A percentile compares a stretch with the other conserved stretches of the same genome.
Evolutionary conservation across 495 filamentous ascomycete species (phyloP).

Genomic region (Parmelia sp.): DNA sequence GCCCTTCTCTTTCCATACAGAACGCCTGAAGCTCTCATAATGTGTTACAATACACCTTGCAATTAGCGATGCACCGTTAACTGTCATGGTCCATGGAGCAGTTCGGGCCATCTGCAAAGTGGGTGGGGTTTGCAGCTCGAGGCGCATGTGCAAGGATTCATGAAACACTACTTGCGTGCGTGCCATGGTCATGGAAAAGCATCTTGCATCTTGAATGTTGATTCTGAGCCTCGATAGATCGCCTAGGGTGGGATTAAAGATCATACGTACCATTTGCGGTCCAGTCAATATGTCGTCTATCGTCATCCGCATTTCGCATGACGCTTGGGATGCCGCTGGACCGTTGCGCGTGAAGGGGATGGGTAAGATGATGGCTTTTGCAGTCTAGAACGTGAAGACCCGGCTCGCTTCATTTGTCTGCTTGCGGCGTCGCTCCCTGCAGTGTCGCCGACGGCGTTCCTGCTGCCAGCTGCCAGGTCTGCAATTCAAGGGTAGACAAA

Average conservation of each 20-base stretch:
- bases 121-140: constrained; percentile 3
- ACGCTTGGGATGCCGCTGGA: background rate
- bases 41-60: constrained; percentile 4
- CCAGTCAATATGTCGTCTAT: background rate
- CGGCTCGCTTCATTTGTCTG: constrained; percentile 9
- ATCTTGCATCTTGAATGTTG: background rate
- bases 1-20: constrained; percentile 10
- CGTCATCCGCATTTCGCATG: background rate
- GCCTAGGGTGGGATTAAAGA: background rate
- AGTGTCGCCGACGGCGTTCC: constrained; percentile 6
- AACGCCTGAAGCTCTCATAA: constrained; percentile 8
- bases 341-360: background rate
- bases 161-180: constrained; percentile 15
- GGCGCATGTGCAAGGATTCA: constrained; percentile 12
- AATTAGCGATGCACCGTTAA: constrained; percentile 9
- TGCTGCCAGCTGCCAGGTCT: background rate
- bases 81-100: constrained; percentile 12
- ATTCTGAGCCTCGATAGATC: constrained; percentile 1
- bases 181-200: constrained; percentile 8
- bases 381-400: background rate
- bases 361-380: background rate
- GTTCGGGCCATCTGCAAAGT: constrained; percentile 5
- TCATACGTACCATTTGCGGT: background rate
- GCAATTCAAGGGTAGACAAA: background rate
- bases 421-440: constrained; percentile 6